Evolutionary conservation across 1,139 yeast genomes (phyloP), one percentile per base, ranked within the genome.

Genomic region (Hansenula sp.): DNA sequence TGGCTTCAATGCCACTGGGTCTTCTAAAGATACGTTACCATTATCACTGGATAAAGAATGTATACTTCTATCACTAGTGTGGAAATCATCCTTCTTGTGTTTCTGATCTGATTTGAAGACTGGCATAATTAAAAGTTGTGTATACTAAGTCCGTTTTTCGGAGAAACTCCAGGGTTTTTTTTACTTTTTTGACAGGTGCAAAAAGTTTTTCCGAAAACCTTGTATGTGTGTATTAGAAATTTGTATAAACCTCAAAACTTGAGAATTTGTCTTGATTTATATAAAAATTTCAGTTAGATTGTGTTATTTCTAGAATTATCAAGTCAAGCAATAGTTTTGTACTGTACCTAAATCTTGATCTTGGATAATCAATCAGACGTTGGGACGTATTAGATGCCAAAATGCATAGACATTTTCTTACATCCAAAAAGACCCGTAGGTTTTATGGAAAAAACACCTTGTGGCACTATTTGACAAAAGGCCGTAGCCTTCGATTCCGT

Each of bases 101-200:
- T 18, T 25, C 18, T 24, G 35, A 18, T 25, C 29, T 24, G n/a
- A n/a, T n/a, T n/a, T n/a, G n/a, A n/a, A n/a, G n/a, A n/a, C n/a
- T n/a, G n/a, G n/a, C n/a, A n/a, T n/a, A n/a, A n/a, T n/a, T n/a
- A n/a, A n/a, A n/a, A n/a, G n/a, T n/a, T n/a, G n/a, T n/a, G n/a
- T n/a, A n/a, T n/a, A n/a, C n/a, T 16, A 18, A 19, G 11, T 34
- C 37, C 37, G 31, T 33, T 11, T 8, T 25, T 25, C 29, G 35
- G 29, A 33, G 13, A 24, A 33, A 33, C 20, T 17, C n/a, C 24
- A 21, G 24, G 24, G 24, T 21, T 21, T 21, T 21, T 21, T 21
- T 21, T 21, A 21, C 13, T 5, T 5, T 11, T n/a, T 34, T 27
- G 30, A 34, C 37, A 27, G 31, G 25, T 24, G 28, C 11, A 27